Base-by-base conservation (phyloP, 352 stramenopile genomes). In the Globisporangium echinulatum region DNA sequence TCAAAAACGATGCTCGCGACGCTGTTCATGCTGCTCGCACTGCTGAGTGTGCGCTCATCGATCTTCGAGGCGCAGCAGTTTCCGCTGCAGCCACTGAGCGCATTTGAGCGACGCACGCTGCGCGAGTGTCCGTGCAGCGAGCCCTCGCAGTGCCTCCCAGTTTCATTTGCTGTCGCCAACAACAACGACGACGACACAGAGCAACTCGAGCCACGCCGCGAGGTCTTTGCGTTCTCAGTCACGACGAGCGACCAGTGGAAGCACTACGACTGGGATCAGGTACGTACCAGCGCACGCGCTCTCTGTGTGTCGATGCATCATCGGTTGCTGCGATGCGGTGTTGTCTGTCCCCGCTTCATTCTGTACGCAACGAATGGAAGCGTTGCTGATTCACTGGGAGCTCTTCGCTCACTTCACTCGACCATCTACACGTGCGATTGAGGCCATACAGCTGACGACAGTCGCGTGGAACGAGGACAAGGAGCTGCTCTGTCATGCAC, bases 401-500 rank as follows among this genome's bases (percentile, higher is more conserved):
- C 25, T 33, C 25, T 33, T 33, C 25, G 25, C 25, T 33, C 25
- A 33, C 25, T 33, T 1, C 25, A 33, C 25, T 33, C 25, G 25
- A 33, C 25, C 25, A 33, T 52, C 11, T 46, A 7, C 1, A 43
- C 13, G 3, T 33, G 25, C 25, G 25, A 52, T 14, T 51, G 42
- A 19, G 14, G 14, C 48, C 8, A 38, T 9, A 17, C 40, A 87
- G 69, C 63, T 92, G 36, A 94, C 85, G 15, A 94, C 85, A 0
- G 75, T 94, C 37, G 85, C 85, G 38, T 94, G 85, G 85, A 92
- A 94, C 37, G 69, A 84, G 42, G 77, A 94, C 69, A 89, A 90
- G 64, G 68, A 87, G 25, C 62, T 94, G 60, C 71, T 94, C 8
- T 94, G 85, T 43, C 75, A 91, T 58, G 85, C 85, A 7, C 85